Percentiles rank a stretch among this genome's conserved stretches.
These are phyloP conservation scores for Daucus carota DNA, from an alignment of 129 eudicot species.

Conservation along the genomic window DH1_v3.0 NC_030389.2:9477501-9478000, in stretches of 20 bases:
- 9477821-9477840: neutral
- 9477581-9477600: neutral
- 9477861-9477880: neutral
- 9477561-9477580: neutral
- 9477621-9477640: neutral
- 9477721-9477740: slow-evolving; percentile 37
- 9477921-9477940: neutral
- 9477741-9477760: slow-evolving; percentile 68
- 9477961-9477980: neutral
- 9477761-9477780: slow-evolving; percentile 78
- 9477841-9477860: neutral
- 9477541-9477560: too few species aligned
- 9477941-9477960: neutral
- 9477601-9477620: neutral
- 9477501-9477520: neutral
- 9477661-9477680: neutral
- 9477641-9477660: neutral
- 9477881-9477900: slow-evolving; percentile 77
- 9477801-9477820: slow-evolving; percentile 6
- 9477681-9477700: neutral
- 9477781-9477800: slow-evolving; percentile 70
- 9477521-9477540: neutral
- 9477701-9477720: neutral
- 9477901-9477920: slow-evolving; percentile 65
- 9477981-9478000: neutral